phyloP scores from a whole-genome alignment of 2,329 filamentous ascomycete species.

The Fusarium redolens region DNA sequence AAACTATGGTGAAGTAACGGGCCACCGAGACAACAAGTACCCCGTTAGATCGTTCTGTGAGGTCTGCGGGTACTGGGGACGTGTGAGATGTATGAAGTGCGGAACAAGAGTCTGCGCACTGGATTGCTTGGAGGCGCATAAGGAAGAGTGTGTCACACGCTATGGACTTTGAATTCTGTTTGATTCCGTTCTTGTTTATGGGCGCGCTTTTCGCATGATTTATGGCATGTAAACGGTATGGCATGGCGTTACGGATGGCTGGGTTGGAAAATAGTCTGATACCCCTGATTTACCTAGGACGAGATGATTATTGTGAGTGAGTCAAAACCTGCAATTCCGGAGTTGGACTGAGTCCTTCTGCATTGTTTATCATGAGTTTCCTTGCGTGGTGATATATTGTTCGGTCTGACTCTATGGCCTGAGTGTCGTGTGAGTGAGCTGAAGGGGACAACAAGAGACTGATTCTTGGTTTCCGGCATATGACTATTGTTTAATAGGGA shows the following conservation, averaged over 20 bases:
- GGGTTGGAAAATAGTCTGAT: conserved; percentile 39
- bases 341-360: not conserved
- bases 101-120: conserved; percentile 82
- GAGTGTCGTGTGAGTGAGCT: not conserved
- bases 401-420: not conserved
- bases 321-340: conserved; percentile 4
- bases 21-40: conserved; percentile 59
- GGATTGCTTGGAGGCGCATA: conserved; percentile 78
- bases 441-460: not conserved
- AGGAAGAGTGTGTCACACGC: conserved; percentile 76
- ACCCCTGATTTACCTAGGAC: conserved; percentile 31
- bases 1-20: conserved; percentile 73
- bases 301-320: not conserved
- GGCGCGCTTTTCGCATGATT: not conserved
- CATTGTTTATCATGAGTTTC: not conserved
- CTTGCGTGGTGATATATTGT: not conserved
- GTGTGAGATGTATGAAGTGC: conserved; percentile 80
- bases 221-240: not conserved
- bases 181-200: not conserved
- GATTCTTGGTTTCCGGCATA: not conserved
- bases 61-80: conserved; percentile 85
- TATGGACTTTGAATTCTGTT: conserved; percentile 60
- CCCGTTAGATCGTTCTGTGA: conserved; percentile 77
- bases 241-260: conserved; percentile 38
- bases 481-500: not conserved